phyloP scores from a whole-genome alignment of 257 asterid genomes.

The Coffea eugenioides region DNA sequence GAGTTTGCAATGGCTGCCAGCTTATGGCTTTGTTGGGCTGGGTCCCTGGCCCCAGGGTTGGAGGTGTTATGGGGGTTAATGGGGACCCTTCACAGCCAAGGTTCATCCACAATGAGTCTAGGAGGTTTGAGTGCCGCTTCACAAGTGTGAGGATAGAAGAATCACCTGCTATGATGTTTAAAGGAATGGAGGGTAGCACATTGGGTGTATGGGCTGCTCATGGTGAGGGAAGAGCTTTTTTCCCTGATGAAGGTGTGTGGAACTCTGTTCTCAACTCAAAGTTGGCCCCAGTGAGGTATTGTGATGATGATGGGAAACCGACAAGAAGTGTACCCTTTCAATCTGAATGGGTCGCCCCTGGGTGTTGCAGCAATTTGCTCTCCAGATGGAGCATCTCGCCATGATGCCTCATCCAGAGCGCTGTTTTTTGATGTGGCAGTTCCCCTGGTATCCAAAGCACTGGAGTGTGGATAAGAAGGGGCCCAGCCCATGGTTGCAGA shows the following conservation, averaged over 20 bases:
- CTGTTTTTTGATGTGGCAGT: slow-evolving; percentile 97
- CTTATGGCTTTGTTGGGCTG: slow-evolving; percentile 96
- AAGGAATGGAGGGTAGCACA: slow-evolving; percentile 90
- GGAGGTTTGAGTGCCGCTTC: slow-evolving; percentile 73
- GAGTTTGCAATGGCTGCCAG: slow-evolving; percentile 97
- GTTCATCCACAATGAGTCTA: slow-evolving; percentile 80
- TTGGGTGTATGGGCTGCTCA: slow-evolving; percentile 96
- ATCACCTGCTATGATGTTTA: slow-evolving; percentile 80
- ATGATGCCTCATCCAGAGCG: slow-evolving; percentile 98
- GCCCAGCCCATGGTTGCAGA: slow-evolving; percentile 91
- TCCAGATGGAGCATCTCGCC: slow-evolving; percentile 87
- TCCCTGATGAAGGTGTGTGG: slow-evolving; percentile 54
- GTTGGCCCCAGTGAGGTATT: slow-evolving; percentile 74
- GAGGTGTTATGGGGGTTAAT: slow-evolving; percentile 59
- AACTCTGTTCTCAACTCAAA: slow-evolving; percentile 42
- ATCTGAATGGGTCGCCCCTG: slow-evolving; percentile 68
- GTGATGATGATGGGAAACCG: slow-evolving; percentile 70
- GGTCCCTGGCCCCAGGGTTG: slow-evolving; percentile 78
- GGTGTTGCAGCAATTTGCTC: slow-evolving; percentile 93
- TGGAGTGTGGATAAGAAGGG: slow-evolving; percentile 81
- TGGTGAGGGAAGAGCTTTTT: slow-evolving; percentile 90
- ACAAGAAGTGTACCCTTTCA: slow-evolving; percentile 79
- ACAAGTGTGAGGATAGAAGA: slow-evolving; percentile 55
- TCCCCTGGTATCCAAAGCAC: slow-evolving; percentile 84
- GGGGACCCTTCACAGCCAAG: slow-evolving; percentile 89